phyloP scores from a whole-genome alignment of 495 filamentous ascomycete genomes.

The Aspergillus coremiiformis region DNA sequence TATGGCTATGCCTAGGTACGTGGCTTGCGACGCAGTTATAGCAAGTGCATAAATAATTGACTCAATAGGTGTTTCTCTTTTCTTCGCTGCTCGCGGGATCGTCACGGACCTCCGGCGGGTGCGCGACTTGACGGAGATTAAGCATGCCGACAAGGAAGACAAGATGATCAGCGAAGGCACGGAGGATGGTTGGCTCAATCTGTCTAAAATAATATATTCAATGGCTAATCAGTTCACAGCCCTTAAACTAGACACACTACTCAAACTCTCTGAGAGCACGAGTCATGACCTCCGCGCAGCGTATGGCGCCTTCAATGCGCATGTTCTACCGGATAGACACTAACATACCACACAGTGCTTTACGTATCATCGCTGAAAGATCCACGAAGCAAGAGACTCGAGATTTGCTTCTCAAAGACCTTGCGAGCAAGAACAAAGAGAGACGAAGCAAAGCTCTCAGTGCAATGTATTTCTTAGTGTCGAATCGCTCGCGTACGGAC shows the following conservation, averaged over 20 bases:
- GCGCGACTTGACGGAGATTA: slow-evolving; percentile 43
- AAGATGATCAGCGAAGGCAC: slow-evolving; percentile 41
- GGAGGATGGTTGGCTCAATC: slow-evolving; percentile 35
- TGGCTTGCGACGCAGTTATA: neutral
- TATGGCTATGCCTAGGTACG: slow-evolving; percentile 42
- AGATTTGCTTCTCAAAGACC: slow-evolving; percentile 34
- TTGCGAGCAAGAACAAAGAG: slow-evolving; percentile 30
- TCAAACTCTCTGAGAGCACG: slow-evolving; percentile 42
- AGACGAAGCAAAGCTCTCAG: slow-evolving; percentile 34
- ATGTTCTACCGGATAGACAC: neutral
- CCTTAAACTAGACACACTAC: slow-evolving; percentile 44
- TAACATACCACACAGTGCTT: slow-evolving; percentile 26
- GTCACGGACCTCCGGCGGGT: slow-evolving; percentile 39
- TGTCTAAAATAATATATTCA: neutral
- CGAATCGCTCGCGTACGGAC: slow-evolving; percentile 34
- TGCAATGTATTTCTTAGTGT: slow-evolving; percentile 39
- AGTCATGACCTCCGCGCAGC: slow-evolving; percentile 46
- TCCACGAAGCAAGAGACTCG: slow-evolving; percentile 37
- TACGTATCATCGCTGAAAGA: slow-evolving; percentile 45
- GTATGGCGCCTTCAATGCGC: slow-evolving; percentile 25
- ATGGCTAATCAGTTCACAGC: slow-evolving; percentile 20
- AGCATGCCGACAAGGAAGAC: slow-evolving; percentile 37
- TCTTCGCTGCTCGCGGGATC: slow-evolving; percentile 41
- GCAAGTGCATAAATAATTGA: neutral
- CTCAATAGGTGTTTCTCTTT: slow-evolving; percentile 35